Evolutionary conservation across 2,329 filamentous ascomycete genomes (phyloP).

Genomic region (Byssoonygena ceratinophila): DNA sequence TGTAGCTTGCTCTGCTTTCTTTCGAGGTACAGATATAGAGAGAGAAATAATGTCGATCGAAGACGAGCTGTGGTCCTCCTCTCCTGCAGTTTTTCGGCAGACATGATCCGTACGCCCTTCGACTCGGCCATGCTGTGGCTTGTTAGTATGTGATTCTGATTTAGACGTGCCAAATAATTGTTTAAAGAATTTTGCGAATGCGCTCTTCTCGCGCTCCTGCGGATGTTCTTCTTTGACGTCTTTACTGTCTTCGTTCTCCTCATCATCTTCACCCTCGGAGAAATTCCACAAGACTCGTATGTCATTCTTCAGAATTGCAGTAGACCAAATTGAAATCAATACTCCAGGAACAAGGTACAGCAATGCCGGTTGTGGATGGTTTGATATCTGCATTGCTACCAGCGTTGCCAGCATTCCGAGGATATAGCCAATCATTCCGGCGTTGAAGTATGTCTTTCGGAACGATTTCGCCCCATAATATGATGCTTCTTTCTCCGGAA

Average conservation of each 20-base stretch:
- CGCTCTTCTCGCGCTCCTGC: background rate
- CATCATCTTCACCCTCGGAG: conserved; percentile 52
- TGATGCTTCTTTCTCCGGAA: conserved; percentile 25
- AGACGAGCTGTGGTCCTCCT: background rate
- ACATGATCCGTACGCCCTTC: background rate
- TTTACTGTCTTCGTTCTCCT: conserved; percentile 20
- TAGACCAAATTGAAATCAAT: conserved; percentile 62
- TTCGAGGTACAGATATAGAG: conserved; percentile 26
- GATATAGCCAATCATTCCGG: conserved; percentile 65
- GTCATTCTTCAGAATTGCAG: conserved; percentile 61
- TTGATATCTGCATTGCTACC: conserved; percentile 62
- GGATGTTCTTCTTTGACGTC: background rate
- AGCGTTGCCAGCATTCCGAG: conserved; percentile 68
- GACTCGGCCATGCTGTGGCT: background rate
- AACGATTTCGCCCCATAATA: conserved; percentile 45
- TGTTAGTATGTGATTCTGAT: background rate
- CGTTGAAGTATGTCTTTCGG: conserved; percentile 74
- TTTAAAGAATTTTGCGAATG: background rate
- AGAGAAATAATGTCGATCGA: conserved; percentile 23
- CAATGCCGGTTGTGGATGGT: conserved; percentile 78
- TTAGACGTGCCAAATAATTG: background rate
- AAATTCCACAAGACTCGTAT: conserved; percentile 67
- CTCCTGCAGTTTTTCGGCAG: background rate
- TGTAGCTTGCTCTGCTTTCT: conserved; percentile 1
- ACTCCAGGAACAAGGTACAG: conserved; percentile 88